These are phyloP conservation scores for Hammondia hammondi DNA, from an alignment of 169 alveolate species.

Conservation along the genomic window DNA sequence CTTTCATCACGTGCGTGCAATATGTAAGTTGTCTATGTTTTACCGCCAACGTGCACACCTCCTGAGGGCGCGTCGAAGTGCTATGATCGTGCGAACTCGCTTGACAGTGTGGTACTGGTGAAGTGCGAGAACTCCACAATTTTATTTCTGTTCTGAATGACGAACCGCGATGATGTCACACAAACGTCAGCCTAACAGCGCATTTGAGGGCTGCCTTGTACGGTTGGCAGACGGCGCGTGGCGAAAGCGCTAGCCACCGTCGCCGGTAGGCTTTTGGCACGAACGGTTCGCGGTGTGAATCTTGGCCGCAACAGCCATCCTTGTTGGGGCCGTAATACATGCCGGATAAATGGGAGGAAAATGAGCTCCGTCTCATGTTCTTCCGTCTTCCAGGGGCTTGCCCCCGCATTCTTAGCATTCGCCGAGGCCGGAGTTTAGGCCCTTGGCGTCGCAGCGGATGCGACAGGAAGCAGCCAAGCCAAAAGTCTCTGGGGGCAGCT, in stretches of 20 bases:
- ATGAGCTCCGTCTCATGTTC: not conserved
- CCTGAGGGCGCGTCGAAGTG: too few species aligned
- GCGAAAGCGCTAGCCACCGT: not conserved
- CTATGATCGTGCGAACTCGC: too few species aligned
- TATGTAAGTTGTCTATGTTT: too few species aligned
- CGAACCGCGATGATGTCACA: not conserved
- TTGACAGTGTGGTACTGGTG: too few species aligned
- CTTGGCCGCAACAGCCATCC: not conserved
- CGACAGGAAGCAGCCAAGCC: not conserved
- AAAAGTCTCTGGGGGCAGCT: not conserved
- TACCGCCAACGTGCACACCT: too few species aligned
- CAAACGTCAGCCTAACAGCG: not conserved
- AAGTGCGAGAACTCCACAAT: too few species aligned
- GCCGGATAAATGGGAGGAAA: not conserved
- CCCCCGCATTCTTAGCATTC: conserved; percentile 25
- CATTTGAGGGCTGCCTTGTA: not conserved
- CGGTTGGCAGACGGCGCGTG: not conserved
- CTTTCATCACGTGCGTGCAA: too few species aligned
- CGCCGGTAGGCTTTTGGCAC: not conserved
- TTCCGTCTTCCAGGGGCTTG: not conserved
- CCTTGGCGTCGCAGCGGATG: conserved; percentile 34
- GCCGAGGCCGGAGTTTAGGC: not conserved
- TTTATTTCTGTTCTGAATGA: not conserved
- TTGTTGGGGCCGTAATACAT: not conserved
- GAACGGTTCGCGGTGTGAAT: not conserved